Evolutionary conservation across 305 asterid genomes (phyloP).

Genomic region (Rubia occidens): DNA sequence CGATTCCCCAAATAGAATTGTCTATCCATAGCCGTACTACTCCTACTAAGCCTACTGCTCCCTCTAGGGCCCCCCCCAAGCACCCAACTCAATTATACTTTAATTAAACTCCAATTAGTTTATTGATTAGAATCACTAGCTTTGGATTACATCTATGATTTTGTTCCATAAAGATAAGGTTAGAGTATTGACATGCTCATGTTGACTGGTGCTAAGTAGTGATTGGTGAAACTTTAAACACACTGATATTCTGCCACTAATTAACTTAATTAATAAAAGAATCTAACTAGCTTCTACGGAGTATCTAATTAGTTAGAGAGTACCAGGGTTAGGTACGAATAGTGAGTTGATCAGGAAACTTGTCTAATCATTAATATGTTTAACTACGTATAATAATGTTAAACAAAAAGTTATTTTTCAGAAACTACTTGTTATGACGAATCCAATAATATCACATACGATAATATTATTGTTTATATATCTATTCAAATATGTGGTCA

Average conservation of each 20-base stretch:
- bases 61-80: constrained; percentile 23
- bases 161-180: constrained; percentile 25
- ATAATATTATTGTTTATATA: too few relatives aligned
- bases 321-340: neutral
- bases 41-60: constrained; percentile 5
- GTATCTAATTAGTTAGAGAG: neutral
- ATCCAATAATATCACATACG: too few relatives aligned
- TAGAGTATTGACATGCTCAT: constrained; percentile 29
- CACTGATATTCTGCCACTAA: constrained; percentile 28
- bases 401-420: too few relatives aligned
- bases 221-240: constrained; percentile 12
- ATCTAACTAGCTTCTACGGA: neutral
- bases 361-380: too few relatives aligned
- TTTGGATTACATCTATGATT: constrained; percentile 6
- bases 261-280: neutral
- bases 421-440: too few relatives aligned
- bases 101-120: neutral
- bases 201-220: neutral
- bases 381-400: too few relatives aligned
- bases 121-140: neutral
- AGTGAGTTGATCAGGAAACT: too few relatives aligned
- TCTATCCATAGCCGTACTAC: constrained; percentile 17
- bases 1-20: constrained; percentile 15
- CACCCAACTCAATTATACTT: constrained; percentile 18
- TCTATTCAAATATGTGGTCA: too few relatives aligned